Base-by-base conservation (phyloP, 768 basidiomycete species). In the Kwoniella sp. region DNA sequence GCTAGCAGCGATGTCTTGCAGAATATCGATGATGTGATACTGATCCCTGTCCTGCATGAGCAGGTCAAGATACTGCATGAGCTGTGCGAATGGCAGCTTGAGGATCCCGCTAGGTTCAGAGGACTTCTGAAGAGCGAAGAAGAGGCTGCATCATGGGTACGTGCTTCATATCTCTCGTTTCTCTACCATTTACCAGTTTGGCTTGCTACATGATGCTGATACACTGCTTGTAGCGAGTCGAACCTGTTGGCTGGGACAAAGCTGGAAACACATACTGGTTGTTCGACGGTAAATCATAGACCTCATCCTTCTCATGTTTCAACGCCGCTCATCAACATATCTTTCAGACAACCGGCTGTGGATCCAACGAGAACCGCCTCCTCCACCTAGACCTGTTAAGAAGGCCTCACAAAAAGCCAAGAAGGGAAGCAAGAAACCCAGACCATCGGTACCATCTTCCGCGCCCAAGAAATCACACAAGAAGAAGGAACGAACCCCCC, bases 81-180 rank as follows among this genome's bases (percentile, higher is more conserved):
- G 21, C 68, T 80, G n/a, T 80, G 79, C 65, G 80, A 81, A 69
- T 80, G 79, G 79, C 79, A 79, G 47, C 53, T 80, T 63, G 60
- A 57, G 36, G 77, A 81, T 58, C 77, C 78, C 0, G 68, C 67
- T 8, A 67, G 77, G 25, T 81, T 81, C 60, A 36, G 77, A 59
- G 76, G 70, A 19, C 60, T 80, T 25, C 49, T 80, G 56, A 76
- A 72, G 54, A 65, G 50, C 29, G 77, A 80, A 58, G 79, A 78
- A 15, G 77, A 78, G 9, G 74, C 74, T 19, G 64, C 65, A 0
- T 55, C 71, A 47, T 80, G 79, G 72, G 74, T 74, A 27, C 46
- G 73, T n/a, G n/a, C n/a, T n/a, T n/a, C n/a, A n/a, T n/a, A n/a
- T n/a, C n/a, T n/a, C 40, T 27, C 46, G 46, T 51, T 33, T 44